Conservation (phyloP, 2,329 filamentous ascomycete genomes). For the Beauveria pseudobassiana region DNA sequence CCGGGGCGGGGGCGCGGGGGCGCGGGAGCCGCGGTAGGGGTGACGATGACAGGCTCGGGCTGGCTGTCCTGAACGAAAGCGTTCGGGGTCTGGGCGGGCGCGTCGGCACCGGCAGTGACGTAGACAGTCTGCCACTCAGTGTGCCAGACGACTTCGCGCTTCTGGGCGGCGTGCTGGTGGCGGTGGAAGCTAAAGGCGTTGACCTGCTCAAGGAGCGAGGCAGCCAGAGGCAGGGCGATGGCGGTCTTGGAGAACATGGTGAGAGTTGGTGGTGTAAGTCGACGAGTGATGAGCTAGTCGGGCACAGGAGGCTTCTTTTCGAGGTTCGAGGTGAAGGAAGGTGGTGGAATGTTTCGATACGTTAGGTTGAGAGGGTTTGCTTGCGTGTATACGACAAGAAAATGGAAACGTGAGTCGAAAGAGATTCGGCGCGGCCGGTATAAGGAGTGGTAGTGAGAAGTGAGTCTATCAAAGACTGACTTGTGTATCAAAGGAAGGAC, state of each 20-base stretch:
- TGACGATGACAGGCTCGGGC: conserved; percentile 11
- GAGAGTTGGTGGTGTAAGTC: conserved; percentile 10
- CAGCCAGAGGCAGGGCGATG: conserved; percentile 32
- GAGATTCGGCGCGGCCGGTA: conserved; percentile 26
- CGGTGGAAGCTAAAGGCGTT: conserved; percentile 36
- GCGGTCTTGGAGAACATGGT: conserved; percentile 37
- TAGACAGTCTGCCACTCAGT: conserved; percentile 28
- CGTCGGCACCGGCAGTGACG: conserved; percentile 31
- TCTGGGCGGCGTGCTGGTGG: conserved; percentile 28
- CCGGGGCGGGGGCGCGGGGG: conserved; percentile 14
- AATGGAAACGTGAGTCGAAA: background rate
- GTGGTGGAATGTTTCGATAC: conserved; percentile 2
- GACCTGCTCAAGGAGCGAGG: conserved; percentile 36
- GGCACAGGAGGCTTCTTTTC: background rate
- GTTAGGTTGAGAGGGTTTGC: background rate
- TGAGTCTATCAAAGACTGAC: conserved; percentile 46
- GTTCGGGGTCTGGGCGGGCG: conserved; percentile 17
- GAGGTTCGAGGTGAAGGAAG: conserved; percentile 1
- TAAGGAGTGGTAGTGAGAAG: conserved; percentile 23
- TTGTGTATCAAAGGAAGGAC: conserved; percentile 6
- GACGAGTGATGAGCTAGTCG: background rate
- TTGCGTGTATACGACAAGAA: background rate
- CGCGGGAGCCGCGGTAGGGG: conserved; percentile 3
- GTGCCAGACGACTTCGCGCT: conserved; percentile 27
- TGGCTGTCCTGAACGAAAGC: conserved; percentile 11